phyloP scores from a whole-genome alignment of 2,329 filamentous ascomycete genomes.

The Byssochlamys sp. region DNA sequence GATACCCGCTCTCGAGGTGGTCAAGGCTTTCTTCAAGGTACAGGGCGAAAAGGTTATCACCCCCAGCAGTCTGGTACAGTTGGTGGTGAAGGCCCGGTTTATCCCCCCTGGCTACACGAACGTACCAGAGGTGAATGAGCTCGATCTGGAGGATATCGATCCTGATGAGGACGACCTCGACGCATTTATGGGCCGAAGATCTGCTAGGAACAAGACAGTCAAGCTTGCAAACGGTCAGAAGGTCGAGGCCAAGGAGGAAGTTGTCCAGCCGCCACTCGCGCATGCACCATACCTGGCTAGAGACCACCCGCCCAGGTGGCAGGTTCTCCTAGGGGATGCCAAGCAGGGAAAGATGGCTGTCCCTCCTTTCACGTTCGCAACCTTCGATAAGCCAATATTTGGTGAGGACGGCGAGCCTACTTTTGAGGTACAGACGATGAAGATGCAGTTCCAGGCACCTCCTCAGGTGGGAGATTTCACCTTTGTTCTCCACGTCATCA shows the following conservation, averaged over 20 bases:
- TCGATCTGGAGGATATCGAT: slow-evolving; percentile 82
- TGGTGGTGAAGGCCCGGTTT: slow-evolving; percentile 90
- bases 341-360: slow-evolving; percentile 95
- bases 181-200: slow-evolving; percentile 65
- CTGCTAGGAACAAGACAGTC: slow-evolving; percentile 52
- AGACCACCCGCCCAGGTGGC: slow-evolving; percentile 83
- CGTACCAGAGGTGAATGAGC: slow-evolving; percentile 63
- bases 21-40: slow-evolving; percentile 97
- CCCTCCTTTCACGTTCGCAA: slow-evolving; percentile 86
- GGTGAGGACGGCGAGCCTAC: slow-evolving; percentile 73
- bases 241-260: slow-evolving; percentile 50
- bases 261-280: slow-evolving; percentile 70
- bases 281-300: slow-evolving; percentile 84
- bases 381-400: slow-evolving; percentile 82
- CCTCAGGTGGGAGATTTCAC: slow-evolving; percentile 86
- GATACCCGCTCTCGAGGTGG: slow-evolving; percentile 72
- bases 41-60: slow-evolving; percentile 88
- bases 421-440: slow-evolving; percentile 89
- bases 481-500: slow-evolving; percentile 87
- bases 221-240: slow-evolving; percentile 47
- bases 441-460: slow-evolving; percentile 92
- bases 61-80: slow-evolving; percentile 80
- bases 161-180: slow-evolving; percentile 86
- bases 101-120: slow-evolving; percentile 73
- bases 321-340: slow-evolving; percentile 85